phyloP scores from a whole-genome alignment of 2,329 filamentous ascomycete species.

The Teratosphaeria epicoccoides region DNA sequence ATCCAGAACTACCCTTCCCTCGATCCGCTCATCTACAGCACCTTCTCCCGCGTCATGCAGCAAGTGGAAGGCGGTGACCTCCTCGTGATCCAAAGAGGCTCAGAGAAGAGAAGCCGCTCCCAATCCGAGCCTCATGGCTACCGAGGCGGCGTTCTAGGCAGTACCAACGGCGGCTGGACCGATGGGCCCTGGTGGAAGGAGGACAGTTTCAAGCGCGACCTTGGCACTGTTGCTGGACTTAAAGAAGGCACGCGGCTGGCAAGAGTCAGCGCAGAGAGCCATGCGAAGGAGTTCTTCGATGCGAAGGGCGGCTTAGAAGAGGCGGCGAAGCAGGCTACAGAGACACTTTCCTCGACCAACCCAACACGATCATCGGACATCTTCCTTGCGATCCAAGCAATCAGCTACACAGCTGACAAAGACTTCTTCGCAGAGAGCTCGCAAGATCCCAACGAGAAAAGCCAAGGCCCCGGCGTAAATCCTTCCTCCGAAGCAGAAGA shows the following conservation, averaged over 20 bases:
- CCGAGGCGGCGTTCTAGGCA: constrained; percentile 33
- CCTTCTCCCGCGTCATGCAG: constrained; percentile 94
- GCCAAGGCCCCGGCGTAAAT: constrained; percentile 29
- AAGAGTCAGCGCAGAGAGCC: constrained; percentile 77
- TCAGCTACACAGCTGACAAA: constrained; percentile 53
- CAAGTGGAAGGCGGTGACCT: constrained; percentile 96
- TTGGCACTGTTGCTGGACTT: constrained; percentile 69
- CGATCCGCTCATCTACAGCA: constrained; percentile 80
- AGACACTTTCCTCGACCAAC: constrained; percentile 71
- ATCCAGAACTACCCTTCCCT: constrained; percentile 88
- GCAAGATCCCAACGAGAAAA: constrained; percentile 4
- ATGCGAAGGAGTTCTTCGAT: constrained; percentile 75
- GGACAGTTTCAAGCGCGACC: constrained; percentile 51
- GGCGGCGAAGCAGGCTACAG: constrained; percentile 67
- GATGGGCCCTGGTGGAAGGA: constrained; percentile 96
- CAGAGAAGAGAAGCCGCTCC: constrained; percentile 59
- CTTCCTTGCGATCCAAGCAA: constrained; percentile 88
- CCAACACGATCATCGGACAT: constrained; percentile 88
- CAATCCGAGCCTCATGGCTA: constrained; percentile 48
- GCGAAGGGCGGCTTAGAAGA: constrained; percentile 66
- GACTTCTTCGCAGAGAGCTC: constrained; percentile 55
- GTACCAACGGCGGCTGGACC: constrained; percentile 57
- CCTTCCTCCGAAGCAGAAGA: constrained; percentile 44
- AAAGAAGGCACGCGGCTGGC: constrained; percentile 85
- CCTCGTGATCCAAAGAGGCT: constrained; percentile 84